These are phyloP conservation scores for Coprinopsis sp. DNA, from an alignment of 768 basidiomycete genomes.

Conservation along the genomic window DNA sequence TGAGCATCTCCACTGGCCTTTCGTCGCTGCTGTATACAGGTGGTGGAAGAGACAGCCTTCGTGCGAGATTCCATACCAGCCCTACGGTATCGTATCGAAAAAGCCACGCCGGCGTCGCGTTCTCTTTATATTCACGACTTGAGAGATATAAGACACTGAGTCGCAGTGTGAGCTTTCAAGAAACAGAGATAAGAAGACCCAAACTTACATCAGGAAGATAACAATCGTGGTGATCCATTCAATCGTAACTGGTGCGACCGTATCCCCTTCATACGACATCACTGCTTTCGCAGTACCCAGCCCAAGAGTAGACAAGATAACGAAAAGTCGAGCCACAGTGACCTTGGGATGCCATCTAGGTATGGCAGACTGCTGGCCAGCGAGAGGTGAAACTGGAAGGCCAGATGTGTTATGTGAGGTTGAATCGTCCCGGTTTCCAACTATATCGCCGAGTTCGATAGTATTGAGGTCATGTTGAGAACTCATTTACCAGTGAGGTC, in stretches of 20 bases:
- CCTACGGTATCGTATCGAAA: neutral
- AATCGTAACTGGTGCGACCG: neutral
- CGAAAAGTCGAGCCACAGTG: slow-evolving; percentile 5
- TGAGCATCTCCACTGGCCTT: neutral
- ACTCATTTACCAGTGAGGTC: too few species aligned
- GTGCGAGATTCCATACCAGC: neutral
- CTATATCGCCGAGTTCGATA: too few species aligned
- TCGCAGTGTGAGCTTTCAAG: neutral
- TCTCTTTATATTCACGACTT: neutral
- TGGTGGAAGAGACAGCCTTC: neutral
- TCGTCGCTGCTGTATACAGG: neutral
- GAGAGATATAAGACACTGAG: neutral
- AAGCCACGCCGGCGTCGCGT: neutral
- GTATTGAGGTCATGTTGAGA: too few species aligned
- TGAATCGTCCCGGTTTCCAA: too few species aligned
- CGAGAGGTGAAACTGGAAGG: too few species aligned
- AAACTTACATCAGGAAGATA: slow-evolving; percentile 5
- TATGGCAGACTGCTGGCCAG: too few species aligned
- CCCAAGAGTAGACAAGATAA: slow-evolving; percentile 1
- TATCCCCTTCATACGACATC: neutral
- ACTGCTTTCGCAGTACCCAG: slow-evolving; percentile 11
- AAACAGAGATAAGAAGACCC: neutral
- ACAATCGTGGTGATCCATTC: slow-evolving; percentile 9
- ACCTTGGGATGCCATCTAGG: slow-evolving; percentile 11
- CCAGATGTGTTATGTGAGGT: too few species aligned